Conservation (phyloP, 1,284 basidiomycete species). For the Ustilago crameri region DNA sequence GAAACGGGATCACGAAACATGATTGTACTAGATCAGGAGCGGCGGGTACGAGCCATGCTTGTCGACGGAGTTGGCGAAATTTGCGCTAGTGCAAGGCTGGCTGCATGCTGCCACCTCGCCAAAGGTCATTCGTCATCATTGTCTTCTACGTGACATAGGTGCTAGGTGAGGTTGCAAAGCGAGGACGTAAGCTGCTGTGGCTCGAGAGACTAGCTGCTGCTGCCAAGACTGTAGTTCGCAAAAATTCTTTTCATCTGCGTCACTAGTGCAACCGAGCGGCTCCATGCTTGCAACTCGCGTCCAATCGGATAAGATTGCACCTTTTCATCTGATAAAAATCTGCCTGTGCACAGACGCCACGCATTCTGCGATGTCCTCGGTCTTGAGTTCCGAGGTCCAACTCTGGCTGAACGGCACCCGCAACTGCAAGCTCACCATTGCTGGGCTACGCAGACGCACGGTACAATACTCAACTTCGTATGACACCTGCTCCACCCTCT, state of each 20-base stretch:
- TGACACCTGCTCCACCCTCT: no score
- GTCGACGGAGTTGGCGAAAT: background rate
- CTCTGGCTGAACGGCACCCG: background rate
- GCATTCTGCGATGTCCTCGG: no score
- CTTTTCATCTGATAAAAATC: conserved; percentile 20
- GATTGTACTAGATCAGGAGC: no score
- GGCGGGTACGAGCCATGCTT: background rate
- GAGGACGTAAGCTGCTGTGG: no score
- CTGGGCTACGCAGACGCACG: no score
- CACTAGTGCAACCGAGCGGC: no score
- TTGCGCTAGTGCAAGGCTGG: conserved; percentile 19
- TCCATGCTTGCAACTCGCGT: background rate
- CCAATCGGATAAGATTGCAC: conserved; percentile 15
- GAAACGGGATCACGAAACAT: no score
- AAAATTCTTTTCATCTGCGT: background rate
- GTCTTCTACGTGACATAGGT: no score
- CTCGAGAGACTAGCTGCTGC: conserved; percentile 1
- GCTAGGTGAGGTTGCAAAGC: no score
- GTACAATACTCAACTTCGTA: background rate
- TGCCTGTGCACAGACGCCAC: no score
- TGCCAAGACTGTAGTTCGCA: conserved; percentile 13
- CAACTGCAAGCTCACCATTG: no score
- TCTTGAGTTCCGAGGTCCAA: no score
- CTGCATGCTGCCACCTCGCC: conserved; percentile 2
- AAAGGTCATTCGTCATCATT: background rate